These are phyloP conservation scores for Ustilago cynodontis DNA, from an alignment of 1,284 basidiomycete genomes.

Conservation along the genomic window DNA sequence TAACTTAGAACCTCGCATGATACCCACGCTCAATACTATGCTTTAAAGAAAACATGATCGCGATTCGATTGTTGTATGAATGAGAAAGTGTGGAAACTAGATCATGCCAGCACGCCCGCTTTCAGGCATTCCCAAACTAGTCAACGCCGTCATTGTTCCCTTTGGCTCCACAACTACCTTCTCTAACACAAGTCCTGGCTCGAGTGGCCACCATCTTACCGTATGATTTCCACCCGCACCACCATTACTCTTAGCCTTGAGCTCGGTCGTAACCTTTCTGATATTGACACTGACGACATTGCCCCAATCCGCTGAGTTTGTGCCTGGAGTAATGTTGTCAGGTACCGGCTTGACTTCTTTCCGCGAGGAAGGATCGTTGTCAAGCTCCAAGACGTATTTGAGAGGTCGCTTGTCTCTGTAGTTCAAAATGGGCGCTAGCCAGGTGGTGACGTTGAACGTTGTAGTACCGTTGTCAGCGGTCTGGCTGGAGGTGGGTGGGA, in stretches of 20 bases:
- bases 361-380: conserved; percentile 16
- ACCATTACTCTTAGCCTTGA: not conserved
- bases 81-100: not conserved
- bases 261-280: conserved; percentile 22
- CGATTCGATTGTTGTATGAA: not conserved
- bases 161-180: conserved; percentile 31
- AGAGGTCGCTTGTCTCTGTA: conserved; percentile 33
- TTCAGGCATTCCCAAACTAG: conserved; percentile 29
- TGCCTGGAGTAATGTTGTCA: conserved; percentile 39
- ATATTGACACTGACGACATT: conserved; percentile 37
- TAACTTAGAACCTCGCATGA: not conserved
- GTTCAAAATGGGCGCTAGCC: conserved; percentile 35
- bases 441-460: conserved; percentile 32
- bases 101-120: conserved; percentile 24
- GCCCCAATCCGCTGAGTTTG: conserved; percentile 35
- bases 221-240: conserved; percentile 3
- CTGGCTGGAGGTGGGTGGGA: not conserved
- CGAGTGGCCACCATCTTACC: conserved; percentile 35
- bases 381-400: conserved; percentile 27
- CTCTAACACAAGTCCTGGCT: conserved; percentile 32
- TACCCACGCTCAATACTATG: conserved; percentile 3
- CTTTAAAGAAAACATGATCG: not conserved
- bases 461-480: not conserved
- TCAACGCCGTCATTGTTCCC: conserved; percentile 1
- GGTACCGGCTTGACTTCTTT: conserved; percentile 18